Base-by-base conservation (phyloP, 768 basidiomycete species). In the Mycena leptocephala region DNA sequence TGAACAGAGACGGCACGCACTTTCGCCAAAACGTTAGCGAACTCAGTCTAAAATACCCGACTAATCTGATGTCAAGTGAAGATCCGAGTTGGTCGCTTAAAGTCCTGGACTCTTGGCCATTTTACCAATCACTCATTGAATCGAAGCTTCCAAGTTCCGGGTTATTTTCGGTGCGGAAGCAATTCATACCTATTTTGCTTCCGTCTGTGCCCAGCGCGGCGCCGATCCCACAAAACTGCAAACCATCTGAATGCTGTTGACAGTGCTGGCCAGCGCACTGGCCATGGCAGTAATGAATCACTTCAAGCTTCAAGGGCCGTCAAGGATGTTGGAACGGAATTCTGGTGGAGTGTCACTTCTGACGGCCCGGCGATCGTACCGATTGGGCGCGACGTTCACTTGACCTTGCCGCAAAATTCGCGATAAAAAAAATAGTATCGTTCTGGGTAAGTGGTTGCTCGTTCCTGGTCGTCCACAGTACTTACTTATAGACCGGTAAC, bases 131-230 rank as follows among this genome's bases (percentile, higher is more conserved):
- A n/a, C n/a, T 37, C 35, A 37, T 37, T 37, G 35, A 13, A 37
- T 37, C 13, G 35, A 13, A 37, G 35, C 35, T 37, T 13, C 35
- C 7, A 13, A 6, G 6, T 6, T 6, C 35, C 7, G 35, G 35
- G 35, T 37, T 13, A 6, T 37, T 37, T 9, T 33, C 32, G 58
- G 32, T n/a, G 32, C 67, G 64, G 64, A 67, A 20, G 16, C 33
- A 39, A 11, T 67, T 33, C 51, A 24, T n/a, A 59, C 16, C 32
- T 16, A 35, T 69, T 63, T 69, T 69, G 67, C 22, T 58, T 69
- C 67, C 67, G 67, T n/a, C n/a, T 4, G 22, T 32, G 5, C 22
- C 43, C 5, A 53, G 22, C 24, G 6, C 20, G 10, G 58, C 14
- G 58, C 13, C 33, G 66, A 67, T 68, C 55, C 20, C 14, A 33